A percentile compares a stretch with the other conserved stretches of the same genome.
phyloP scores from a whole-genome alignment of 2,329 filamentous ascomycete species.

The Aspergillus sp. region DNA sequence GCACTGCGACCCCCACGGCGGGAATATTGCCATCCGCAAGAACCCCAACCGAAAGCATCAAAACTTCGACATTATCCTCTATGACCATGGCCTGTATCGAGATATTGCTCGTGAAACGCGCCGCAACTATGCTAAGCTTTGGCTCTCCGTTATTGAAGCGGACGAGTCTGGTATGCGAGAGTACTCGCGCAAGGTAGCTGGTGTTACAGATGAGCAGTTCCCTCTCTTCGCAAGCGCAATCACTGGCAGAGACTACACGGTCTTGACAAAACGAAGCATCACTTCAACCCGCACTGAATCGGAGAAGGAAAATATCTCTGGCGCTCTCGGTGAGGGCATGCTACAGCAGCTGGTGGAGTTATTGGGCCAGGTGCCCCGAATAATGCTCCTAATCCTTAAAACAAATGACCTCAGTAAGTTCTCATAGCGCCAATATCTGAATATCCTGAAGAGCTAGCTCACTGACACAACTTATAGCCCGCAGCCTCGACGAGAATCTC shows the following conservation, averaged over 20 bases:
- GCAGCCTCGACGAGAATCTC: constrained; percentile 83
- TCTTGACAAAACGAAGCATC: constrained; percentile 63
- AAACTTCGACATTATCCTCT: constrained; percentile 94
- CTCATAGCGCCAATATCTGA: not conserved
- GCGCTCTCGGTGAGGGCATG: constrained; percentile 81
- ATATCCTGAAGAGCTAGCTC: not conserved
- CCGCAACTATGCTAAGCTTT: constrained; percentile 91
- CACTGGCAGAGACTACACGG: constrained; percentile 84
- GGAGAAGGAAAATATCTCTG: constrained; percentile 85
- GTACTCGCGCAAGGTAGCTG: constrained; percentile 85
- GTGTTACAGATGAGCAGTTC: constrained; percentile 85
- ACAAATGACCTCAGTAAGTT: constrained; percentile 84
- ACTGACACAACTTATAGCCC: constrained; percentile 47
- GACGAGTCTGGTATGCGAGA: constrained; percentile 83
- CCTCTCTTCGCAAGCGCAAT: constrained; percentile 95
- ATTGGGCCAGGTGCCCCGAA: constrained; percentile 81
- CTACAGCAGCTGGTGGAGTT: constrained; percentile 85
- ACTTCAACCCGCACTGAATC: constrained; percentile 61
- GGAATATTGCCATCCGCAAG: constrained; percentile 88
- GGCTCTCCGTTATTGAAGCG: constrained; percentile 91
- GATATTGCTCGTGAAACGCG: constrained; percentile 79
- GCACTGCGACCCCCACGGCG: constrained; percentile 95
- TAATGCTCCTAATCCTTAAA: constrained; percentile 93
- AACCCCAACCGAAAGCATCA: constrained; percentile 61
- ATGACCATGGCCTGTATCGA: constrained; percentile 95